A percentile compares a stretch with the other conserved stretches of the same genome.
Evolutionary conservation across 441 rosid genomes (phyloP).

Genomic region (Hura crepitans): DNA sequence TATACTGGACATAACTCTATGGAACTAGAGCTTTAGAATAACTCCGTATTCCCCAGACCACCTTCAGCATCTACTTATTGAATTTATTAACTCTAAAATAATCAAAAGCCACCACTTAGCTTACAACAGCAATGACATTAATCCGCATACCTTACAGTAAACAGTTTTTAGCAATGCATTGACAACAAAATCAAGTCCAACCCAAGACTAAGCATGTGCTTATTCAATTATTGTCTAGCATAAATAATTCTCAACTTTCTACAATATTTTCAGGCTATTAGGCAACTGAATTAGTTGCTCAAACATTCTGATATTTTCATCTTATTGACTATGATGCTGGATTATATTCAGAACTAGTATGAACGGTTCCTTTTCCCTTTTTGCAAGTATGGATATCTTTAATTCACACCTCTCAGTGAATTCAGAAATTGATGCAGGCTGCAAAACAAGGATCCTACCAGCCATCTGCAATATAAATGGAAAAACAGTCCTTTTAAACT

Average conservation of each 20-base stretch:
- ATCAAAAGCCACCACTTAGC: not conserved
- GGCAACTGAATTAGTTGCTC: not conserved
- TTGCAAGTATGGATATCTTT: constrained; percentile 9
- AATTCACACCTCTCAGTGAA: constrained; percentile 66
- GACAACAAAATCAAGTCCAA: not conserved
- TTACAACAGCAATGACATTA: not conserved
- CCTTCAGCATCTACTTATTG: not conserved
- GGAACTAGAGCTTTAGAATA: not conserved
- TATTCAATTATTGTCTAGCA: not conserved
- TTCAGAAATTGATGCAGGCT: constrained; percentile 63
- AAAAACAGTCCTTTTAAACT: constrained; percentile 9
- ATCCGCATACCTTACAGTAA: not conserved
- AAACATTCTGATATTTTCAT: not conserved
- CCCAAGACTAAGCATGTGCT: not conserved
- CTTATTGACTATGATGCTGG: not conserved
- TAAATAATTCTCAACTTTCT: not conserved
- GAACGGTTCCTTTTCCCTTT: not conserved
- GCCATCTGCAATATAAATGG: constrained; percentile 58
- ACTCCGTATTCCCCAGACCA: not conserved
- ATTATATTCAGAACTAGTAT: not conserved
- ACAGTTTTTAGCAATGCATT: not conserved
- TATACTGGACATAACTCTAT: too few relatives aligned
- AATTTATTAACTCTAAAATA: not conserved
- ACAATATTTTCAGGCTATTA: not conserved
- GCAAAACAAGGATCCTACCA: constrained; percentile 74